phyloP scores from a whole-genome alignment of 768 basidiomycete genomes.

The Pleurotus platypus region DNA sequence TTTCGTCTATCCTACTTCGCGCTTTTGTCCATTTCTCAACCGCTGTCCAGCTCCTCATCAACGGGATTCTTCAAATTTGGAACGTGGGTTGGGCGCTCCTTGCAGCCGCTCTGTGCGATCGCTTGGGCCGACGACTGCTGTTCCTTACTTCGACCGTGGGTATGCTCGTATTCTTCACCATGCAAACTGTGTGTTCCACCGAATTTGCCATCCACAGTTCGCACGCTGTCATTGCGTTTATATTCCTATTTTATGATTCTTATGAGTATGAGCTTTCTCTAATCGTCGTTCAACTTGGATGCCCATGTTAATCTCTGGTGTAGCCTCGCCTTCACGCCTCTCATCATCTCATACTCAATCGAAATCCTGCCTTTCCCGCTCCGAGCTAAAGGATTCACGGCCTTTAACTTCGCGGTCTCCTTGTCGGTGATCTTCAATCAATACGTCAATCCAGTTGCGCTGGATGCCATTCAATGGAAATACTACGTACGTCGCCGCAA shows the following conservation, averaged over 20 bases:
- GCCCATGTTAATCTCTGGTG: constrained; percentile 37
- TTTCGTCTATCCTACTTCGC: constrained; percentile 9
- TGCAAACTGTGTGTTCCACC: constrained; percentile 67
- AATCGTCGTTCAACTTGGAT: neutral
- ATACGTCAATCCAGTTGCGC: no score
- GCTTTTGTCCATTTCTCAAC: constrained; percentile 24
- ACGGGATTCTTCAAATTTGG: constrained; percentile 83
- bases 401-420: constrained; percentile 78
- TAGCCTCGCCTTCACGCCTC: constrained; percentile 57
- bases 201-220: constrained; percentile 71
- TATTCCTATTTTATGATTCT: no score
- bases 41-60: constrained; percentile 68
- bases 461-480: no score
- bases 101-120: constrained; percentile 62
- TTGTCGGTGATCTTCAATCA: constrained; percentile 16
- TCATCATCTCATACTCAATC: constrained; percentile 66
- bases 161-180: constrained; percentile 63
- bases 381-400: constrained; percentile 81
- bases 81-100: constrained; percentile 61
- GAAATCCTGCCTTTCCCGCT: constrained; percentile 83
- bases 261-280: constrained; percentile 47
- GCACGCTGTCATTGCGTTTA: constrained; percentile 4
- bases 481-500: no score
- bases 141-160: constrained; percentile 56
- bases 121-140: constrained; percentile 61